A percentile compares a stretch with the other conserved stretches of the same genome.
Evolutionary conservation across 768 basidiomycete species (phyloP).

Genomic region (Hericium erinaceus): DNA sequence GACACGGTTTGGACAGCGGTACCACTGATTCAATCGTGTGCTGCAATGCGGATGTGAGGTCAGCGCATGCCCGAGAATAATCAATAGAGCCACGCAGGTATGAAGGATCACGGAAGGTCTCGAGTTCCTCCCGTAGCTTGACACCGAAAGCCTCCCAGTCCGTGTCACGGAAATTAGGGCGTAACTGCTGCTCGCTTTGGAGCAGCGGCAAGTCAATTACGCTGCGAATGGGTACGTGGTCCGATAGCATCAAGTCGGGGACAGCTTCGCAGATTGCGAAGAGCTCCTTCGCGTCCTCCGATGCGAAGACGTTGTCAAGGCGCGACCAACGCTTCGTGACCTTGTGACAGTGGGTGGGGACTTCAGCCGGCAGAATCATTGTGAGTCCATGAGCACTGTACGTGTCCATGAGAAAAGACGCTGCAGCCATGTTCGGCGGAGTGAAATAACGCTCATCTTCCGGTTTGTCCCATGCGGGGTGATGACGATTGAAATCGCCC

Average conservation of each 20-base stretch:
- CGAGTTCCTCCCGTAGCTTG: neutral
- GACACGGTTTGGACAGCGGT: accelerated
- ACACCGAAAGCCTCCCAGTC: neutral
- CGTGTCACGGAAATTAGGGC: neutral
- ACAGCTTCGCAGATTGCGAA: neutral
- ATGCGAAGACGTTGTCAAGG: neutral
- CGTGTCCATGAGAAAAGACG: neutral
- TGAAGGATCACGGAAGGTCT: neutral
- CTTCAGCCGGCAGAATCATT: neutral
- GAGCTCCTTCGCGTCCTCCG: neutral
- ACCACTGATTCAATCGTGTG: neutral
- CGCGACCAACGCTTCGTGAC: neutral
- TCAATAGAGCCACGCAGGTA: neutral
- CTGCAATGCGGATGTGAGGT: neutral
- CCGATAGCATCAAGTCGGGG: neutral
- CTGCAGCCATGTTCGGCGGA: neutral
- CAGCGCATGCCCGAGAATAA: neutral
- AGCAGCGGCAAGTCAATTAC: too few species aligned
- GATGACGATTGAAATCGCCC: neutral
- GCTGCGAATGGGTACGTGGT: too few species aligned
- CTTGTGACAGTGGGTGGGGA: neutral
- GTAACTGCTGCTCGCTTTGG: too few species aligned
- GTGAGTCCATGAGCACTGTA: neutral
- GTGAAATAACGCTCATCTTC: neutral
- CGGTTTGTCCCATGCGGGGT: neutral